A percentile compares a stretch with the other conserved stretches of the same genome.
Conservation (phyloP, 2,329 filamentous ascomycete genomes). For the Verticillium isaacii region DNA sequence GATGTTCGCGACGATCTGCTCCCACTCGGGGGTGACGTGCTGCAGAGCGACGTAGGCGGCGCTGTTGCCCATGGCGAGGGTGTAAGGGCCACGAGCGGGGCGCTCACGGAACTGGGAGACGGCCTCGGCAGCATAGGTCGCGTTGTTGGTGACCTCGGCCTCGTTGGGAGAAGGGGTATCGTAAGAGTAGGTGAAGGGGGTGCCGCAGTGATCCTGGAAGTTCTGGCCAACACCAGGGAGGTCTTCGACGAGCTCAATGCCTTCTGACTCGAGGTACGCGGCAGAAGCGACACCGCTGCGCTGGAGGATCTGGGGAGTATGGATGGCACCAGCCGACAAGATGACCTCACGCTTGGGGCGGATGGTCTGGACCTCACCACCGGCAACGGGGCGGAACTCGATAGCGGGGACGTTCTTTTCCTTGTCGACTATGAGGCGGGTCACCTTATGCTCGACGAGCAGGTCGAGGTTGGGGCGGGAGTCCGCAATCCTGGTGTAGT, state of each 20-base stretch:
- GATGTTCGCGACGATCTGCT: conserved; percentile 17
- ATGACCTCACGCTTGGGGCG: conserved; percentile 39
- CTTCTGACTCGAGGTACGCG: conserved; percentile 32
- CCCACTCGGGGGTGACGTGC: conserved; percentile 15
- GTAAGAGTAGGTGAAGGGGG: conserved; percentile 9
- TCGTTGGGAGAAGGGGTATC: conserved; percentile 14
- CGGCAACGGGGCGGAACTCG: conserved; percentile 16
- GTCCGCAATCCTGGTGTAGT: conserved; percentile 20
- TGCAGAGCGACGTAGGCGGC: conserved; percentile 23
- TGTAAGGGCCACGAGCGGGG: conserved; percentile 30
- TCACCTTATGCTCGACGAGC: conserved; percentile 22
- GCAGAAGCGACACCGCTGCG: conserved; percentile 43
- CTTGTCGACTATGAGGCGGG: conserved; percentile 14
- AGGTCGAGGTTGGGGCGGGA: conserved; percentile 18
- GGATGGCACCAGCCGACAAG: conserved; percentile 42
- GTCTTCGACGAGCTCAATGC: conserved; percentile 39
- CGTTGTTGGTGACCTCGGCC: conserved; percentile 18
- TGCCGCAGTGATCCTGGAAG: conserved; percentile 34
- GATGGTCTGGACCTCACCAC: conserved; percentile 17
- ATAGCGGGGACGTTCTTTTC: conserved; percentile 6
- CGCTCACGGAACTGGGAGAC: conserved; percentile 21
- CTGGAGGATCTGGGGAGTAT: conserved; percentile 47
- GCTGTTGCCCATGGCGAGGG: conserved; percentile 24
- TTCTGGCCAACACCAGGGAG: conserved; percentile 46
- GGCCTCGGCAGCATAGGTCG: conserved; percentile 25